Evolutionary conservation across 345 rosid genomes (phyloP).

Genomic region (Balakata baccata): DNA sequence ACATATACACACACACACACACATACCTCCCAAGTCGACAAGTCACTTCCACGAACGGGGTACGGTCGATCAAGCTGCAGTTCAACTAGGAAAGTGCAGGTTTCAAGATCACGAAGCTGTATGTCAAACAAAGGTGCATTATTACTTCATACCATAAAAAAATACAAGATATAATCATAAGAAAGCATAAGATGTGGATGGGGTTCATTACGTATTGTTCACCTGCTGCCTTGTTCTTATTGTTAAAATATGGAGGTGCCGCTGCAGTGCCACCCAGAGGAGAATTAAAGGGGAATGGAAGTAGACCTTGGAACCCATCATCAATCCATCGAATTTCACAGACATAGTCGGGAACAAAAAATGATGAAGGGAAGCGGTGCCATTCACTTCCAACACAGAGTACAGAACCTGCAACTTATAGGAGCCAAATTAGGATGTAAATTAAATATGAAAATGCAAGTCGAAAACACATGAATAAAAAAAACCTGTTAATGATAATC

Average conservation of each 20-base stretch:
- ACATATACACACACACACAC: too few relatives aligned
- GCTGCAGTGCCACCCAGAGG: constrained; percentile 90
- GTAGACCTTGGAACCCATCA: constrained; percentile 93
- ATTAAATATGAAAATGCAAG: neutral
- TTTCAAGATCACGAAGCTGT: constrained; percentile 66
- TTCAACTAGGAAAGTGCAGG: constrained; percentile 83
- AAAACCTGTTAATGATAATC: too few relatives aligned
- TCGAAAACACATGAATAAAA: neutral
- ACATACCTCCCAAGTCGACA: constrained; percentile 86
- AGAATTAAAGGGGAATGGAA: constrained; percentile 83
- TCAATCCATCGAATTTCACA: constrained; percentile 83
- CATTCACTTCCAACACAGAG: constrained; percentile 97
- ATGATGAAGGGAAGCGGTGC: constrained; percentile 96
- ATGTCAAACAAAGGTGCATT: constrained; percentile 5
- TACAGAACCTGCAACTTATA: constrained; percentile 57
- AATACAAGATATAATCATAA: neutral
- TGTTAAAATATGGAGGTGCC: constrained; percentile 80
- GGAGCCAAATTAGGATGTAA: neutral
- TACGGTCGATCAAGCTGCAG: constrained; percentile 78
- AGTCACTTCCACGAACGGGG: constrained; percentile 69
- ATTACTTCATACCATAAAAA: neutral
- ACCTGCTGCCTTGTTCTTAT: constrained; percentile 79
- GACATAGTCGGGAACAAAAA: constrained; percentile 70
- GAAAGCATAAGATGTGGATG: neutral
- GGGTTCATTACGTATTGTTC: constrained; percentile 64